phyloP scores from a whole-genome alignment of 345 rosid species.

The Citrus maxima region DNA sequence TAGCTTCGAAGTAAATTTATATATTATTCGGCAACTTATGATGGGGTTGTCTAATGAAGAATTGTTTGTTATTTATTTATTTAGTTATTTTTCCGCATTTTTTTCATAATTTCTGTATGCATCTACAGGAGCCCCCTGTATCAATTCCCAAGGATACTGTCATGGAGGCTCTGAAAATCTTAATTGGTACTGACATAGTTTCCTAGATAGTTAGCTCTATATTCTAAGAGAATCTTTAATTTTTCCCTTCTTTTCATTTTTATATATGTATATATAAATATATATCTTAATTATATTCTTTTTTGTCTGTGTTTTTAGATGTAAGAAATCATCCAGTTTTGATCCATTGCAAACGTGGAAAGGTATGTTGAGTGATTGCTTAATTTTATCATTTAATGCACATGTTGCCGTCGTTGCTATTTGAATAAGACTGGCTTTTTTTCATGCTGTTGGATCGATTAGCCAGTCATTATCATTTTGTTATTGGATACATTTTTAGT shows the following conservation, averaged over 20 bases:
- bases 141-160: conserved; percentile 52
- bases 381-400: not conserved
- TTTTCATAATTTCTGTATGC: conserved; percentile 11
- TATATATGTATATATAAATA: not conserved
- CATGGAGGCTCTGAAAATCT: conserved; percentile 62
- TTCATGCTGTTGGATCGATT: not conserved
- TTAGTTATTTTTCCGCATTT: not conserved
- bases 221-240: not conserved
- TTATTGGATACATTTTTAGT: not conserved
- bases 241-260: not conserved
- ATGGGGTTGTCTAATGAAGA: not conserved
- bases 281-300: conserved; percentile 1
- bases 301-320: conserved; percentile 44
- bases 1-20: not conserved
- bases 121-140: conserved; percentile 55
- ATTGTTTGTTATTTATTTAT: not conserved
- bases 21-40: no score
- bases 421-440: not conserved
- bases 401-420: not conserved
- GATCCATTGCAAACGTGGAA: conserved; percentile 89
- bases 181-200: conserved; percentile 51
- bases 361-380: conserved; percentile 38
- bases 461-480: not conserved
- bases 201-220: not conserved
- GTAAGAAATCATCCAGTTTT: conserved; percentile 81